These are phyloP conservation scores for Canna indica DNA, from an alignment of 176 grass and related monocot species.

Conservation along the genomic window DNA sequence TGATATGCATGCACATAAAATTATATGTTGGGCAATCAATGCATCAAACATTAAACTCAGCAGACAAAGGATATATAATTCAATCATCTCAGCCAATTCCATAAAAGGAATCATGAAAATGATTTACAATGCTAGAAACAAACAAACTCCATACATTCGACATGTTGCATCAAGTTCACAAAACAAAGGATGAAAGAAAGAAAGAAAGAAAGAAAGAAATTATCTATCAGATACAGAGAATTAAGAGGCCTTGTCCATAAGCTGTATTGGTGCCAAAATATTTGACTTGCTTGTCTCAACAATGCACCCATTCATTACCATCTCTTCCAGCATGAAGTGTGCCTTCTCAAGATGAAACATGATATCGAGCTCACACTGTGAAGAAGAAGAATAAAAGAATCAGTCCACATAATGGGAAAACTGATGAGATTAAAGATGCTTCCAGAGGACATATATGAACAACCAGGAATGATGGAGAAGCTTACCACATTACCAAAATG, in stretches of 20 bases:
- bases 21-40: too few species aligned
- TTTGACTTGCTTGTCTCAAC: conserved; percentile 96
- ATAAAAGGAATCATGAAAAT: too few species aligned
- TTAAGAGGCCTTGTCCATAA: conserved; percentile 88
- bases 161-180: background rate
- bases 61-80: too few species aligned
- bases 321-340: conserved; percentile 99
- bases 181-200: background rate
- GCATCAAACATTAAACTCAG: too few species aligned
- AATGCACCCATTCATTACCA: conserved; percentile 97
- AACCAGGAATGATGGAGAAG: conserved; percentile 5
- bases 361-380: conserved; percentile 79
- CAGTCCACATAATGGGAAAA: background rate
- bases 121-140: background rate
- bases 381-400: background rate
- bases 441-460: background rate
- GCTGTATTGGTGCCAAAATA: conserved; percentile 74
- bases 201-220: background rate
- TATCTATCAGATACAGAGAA: background rate
- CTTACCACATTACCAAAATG: conserved; percentile 97
- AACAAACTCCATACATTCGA: background rate
- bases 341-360: conserved; percentile 99
- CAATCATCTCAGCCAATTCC: too few species aligned
- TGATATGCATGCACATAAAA: too few species aligned
- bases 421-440: background rate